These are phyloP conservation scores for Withania somnifera DNA, from an alignment of 305 asterid species.

Conservation along the genomic window DNA sequence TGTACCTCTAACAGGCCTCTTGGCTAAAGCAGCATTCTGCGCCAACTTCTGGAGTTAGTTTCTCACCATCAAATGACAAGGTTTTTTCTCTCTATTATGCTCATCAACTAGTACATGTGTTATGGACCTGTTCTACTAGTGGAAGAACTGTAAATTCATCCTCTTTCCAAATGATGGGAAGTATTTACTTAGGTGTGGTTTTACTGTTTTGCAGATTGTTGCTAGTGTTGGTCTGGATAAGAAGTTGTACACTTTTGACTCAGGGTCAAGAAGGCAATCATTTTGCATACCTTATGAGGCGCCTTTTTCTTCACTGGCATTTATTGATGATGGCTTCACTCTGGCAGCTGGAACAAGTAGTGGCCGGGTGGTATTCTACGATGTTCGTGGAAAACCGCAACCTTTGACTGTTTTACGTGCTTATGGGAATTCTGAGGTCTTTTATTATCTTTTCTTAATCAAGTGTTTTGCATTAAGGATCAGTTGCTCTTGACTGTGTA, in stretches of 20 bases:
- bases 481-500: conserved; percentile 2
- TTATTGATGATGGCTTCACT: conserved; percentile 83
- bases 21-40: conserved; percentile 99
- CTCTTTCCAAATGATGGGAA: not conserved
- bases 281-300: conserved; percentile 82
- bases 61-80: conserved; percentile 97
- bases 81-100: conserved; percentile 30
- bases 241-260: conserved; percentile 84
- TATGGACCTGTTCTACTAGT: not conserved
- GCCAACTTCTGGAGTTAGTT: conserved; percentile 86
- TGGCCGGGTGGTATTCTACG: conserved; percentile 86
- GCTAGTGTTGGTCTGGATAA: conserved; percentile 96
- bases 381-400: conserved; percentile 89
- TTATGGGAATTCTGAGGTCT: conserved; percentile 81
- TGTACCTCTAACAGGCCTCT: conserved; percentile 53
- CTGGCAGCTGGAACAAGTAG: conserved; percentile 97
- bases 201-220: conserved; percentile 51
- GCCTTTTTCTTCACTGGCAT: conserved; percentile 87
- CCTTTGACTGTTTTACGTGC: conserved; percentile 90
- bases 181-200: conserved; percentile 7
- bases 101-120: not conserved
- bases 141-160: conserved; percentile 4
- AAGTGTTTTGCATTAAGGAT: not conserved
- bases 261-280: conserved; percentile 77
- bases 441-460: conserved; percentile 16